phyloP scores from a whole-genome alignment of 2,329 filamentous ascomycete genomes.

The Ophiostoma novo-ulmi region DNA sequence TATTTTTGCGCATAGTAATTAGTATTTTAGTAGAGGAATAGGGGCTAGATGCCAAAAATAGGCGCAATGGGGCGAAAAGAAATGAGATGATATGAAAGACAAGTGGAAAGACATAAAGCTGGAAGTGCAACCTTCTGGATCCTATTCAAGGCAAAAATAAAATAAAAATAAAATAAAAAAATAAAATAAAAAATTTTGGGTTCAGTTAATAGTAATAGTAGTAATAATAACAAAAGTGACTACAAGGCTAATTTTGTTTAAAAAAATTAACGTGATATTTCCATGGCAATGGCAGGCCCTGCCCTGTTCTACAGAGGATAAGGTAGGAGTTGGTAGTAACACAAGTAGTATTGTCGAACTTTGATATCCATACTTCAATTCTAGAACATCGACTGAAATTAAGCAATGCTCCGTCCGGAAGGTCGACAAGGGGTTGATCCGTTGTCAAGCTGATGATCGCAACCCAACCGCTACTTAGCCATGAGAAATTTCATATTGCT shows the following conservation, averaged over 20 bases:
- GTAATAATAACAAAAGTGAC: background rate
- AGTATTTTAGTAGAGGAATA: background rate
- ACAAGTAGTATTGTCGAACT: too few relatives aligned
- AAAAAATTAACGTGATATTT: background rate
- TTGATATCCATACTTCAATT: slow-evolving; percentile 5
- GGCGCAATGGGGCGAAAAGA: slow-evolving; percentile 1
- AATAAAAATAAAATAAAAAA: too few relatives aligned
- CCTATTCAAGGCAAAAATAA: background rate
- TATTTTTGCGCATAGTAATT: slow-evolving; percentile 1
- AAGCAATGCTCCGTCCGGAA: slow-evolving; percentile 7
- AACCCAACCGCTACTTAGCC: background rate
- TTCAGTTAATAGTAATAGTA: background rate
- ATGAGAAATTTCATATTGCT: background rate
- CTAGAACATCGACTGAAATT: background rate
- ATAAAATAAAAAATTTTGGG: too few relatives aligned
- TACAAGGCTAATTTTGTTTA: background rate
- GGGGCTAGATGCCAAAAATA: slow-evolving; percentile 15
- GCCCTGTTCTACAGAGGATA: background rate
- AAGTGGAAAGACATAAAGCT: background rate
- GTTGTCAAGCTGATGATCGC: slow-evolving; percentile 4
- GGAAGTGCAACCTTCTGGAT: slow-evolving; percentile 5
- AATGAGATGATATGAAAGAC: slow-evolving; percentile 12
- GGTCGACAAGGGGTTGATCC: background rate
- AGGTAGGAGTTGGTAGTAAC: background rate
- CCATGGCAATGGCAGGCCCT: background rate